Evolutionary conservation across 257 asterid genomes (phyloP).

Genomic region (Ilex asprella): DNA sequence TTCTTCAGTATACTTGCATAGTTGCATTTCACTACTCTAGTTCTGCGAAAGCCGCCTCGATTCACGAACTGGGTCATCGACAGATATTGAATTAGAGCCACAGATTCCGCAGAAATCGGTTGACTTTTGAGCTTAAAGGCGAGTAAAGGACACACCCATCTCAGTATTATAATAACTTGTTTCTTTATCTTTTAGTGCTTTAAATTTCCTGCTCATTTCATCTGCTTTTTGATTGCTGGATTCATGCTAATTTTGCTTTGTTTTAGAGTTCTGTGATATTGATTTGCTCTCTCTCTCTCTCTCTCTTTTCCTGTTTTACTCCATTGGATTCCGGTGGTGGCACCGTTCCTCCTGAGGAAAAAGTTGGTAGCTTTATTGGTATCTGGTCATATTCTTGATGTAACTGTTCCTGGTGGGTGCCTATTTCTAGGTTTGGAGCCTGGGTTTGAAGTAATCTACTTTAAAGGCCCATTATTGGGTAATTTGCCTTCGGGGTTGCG

Average conservation of each 20-base stretch:
- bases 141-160: not conserved
- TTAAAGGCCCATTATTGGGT: not conserved
- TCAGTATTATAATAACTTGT: not conserved
- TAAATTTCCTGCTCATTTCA: not conserved
- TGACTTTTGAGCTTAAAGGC: not conserved
- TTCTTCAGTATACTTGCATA: not conserved
- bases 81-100: not conserved
- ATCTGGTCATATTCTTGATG: not conserved
- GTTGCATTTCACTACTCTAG: not conserved
- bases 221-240: not conserved
- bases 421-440: not conserved
- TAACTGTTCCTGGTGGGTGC: not conserved
- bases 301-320: not conserved
- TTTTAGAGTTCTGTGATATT: not conserved
- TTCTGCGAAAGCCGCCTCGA: not conserved
- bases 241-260: not conserved
- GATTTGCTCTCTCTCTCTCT: not conserved
- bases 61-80: not conserved
- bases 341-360: not conserved
- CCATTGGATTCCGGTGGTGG: constrained; percentile 2
- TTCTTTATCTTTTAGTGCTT: not conserved
- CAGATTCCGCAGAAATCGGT: not conserved
- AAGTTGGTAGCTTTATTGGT: constrained; percentile 1
- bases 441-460: not conserved
- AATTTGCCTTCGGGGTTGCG: not conserved